These are phyloP conservation scores for Talaromyces sp. DNA, from an alignment of 2,329 filamentous ascomycete genomes.

Conservation along the genomic window DNA sequence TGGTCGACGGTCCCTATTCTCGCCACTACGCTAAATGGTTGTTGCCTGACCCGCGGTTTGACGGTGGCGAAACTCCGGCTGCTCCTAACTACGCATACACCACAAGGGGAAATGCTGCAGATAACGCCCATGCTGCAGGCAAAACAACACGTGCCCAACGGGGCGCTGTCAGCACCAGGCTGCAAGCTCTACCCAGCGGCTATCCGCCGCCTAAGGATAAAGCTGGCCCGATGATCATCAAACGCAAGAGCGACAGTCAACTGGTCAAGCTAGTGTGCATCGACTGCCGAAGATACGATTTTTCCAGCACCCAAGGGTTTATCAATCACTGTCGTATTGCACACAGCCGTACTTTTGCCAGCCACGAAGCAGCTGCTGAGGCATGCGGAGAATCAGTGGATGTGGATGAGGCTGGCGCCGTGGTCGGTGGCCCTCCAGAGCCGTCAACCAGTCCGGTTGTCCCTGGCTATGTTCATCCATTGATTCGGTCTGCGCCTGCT, in stretches of 20 bases:
- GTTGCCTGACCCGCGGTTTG: constrained; percentile 80
- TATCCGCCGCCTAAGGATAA: constrained; percentile 73
- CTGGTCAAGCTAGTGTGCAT: constrained; percentile 86
- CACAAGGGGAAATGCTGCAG: constrained; percentile 68
- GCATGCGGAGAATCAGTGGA: constrained; percentile 81
- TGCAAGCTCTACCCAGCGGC: constrained; percentile 64
- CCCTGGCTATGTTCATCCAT: constrained; percentile 55
- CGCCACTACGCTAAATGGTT: constrained; percentile 96
- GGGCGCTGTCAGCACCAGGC: constrained; percentile 56
- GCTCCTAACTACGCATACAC: constrained; percentile 42
- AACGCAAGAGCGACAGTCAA: constrained; percentile 73
- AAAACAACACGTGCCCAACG: constrained; percentile 52
- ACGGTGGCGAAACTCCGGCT: constrained; percentile 50
- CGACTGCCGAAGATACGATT: constrained; percentile 83
- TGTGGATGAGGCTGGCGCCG: constrained; percentile 51
- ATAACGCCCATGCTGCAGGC: constrained; percentile 44
- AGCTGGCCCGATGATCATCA: constrained; percentile 74
- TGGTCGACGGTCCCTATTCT: constrained; percentile 85
- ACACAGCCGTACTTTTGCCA: constrained; percentile 88
- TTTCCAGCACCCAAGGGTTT: constrained; percentile 96
- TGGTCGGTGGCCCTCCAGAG: constrained; percentile 30
- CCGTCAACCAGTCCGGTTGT: constrained; percentile 21
- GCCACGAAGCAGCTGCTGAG: constrained; percentile 87
- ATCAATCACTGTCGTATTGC: constrained; percentile 98
- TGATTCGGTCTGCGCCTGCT: constrained; percentile 53